Evolutionary conservation across 306 rosid genomes (phyloP).

Genomic region (Prunus mira): DNA sequence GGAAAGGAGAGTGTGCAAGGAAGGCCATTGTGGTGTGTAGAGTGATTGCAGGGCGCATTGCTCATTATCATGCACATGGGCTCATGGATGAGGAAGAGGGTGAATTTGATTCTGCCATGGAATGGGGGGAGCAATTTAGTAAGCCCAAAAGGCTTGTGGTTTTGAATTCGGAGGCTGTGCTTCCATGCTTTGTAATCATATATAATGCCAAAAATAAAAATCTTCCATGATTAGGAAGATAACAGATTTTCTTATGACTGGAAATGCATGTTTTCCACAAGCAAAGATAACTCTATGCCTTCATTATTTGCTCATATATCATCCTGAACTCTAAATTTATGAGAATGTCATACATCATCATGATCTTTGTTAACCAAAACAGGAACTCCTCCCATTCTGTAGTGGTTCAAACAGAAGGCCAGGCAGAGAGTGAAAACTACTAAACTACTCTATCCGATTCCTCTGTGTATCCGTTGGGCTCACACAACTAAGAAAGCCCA

Average conservation of each 20-base stretch:
- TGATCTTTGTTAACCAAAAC: too few relatives aligned
- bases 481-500: too few relatives aligned
- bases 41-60: slow-evolving; percentile 28
- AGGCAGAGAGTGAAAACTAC: too few relatives aligned
- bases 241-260: not conserved
- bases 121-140: not conserved
- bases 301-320: too few relatives aligned
- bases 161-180: slow-evolving; percentile 27
- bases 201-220: slow-evolving; percentile 4
- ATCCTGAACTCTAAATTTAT: too few relatives aligned
- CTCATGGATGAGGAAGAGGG: slow-evolving; percentile 13
- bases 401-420: too few relatives aligned
- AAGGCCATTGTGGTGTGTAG: slow-evolving; percentile 31
- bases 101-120: slow-evolving; percentile 29
- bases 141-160: slow-evolving; percentile 15
- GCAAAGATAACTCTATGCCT: too few relatives aligned
- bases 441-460: too few relatives aligned
- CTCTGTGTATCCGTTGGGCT: too few relatives aligned
- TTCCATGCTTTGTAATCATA: slow-evolving; percentile 38
- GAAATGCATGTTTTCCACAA: not conserved
- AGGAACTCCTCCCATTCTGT: too few relatives aligned
- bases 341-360: too few relatives aligned
- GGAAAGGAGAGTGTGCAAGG: slow-evolving; percentile 1
- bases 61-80: slow-evolving; percentile 1
- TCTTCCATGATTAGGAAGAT: not conserved